A percentile compares a stretch with the other conserved stretches of the same genome.
phyloP scores from a whole-genome alignment of 805 yeast genomes.

The Metschnikowia sp. region DNA sequence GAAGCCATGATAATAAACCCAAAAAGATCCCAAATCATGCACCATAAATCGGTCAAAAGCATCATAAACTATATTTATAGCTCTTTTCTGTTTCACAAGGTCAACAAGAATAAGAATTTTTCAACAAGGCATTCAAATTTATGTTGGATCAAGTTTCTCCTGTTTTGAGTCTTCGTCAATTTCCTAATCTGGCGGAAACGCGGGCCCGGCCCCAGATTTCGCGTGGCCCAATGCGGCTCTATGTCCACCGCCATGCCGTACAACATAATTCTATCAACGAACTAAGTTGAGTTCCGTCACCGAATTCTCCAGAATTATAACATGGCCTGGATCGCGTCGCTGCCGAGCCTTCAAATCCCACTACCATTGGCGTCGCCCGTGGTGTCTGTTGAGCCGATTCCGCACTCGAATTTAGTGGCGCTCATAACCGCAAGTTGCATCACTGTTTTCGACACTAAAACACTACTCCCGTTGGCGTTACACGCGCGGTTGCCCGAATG shows the following conservation, averaged over 20 bases:
- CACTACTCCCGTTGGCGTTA: constrained; percentile 15
- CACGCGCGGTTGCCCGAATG: constrained; percentile 15
- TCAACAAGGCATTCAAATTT: too few species aligned
- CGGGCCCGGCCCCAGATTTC: neutral
- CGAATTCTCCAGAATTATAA: neutral
- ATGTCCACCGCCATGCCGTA: neutral
- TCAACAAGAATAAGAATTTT: too few species aligned
- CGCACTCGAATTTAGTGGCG: constrained; percentile 17
- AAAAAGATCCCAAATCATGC: too few species aligned
- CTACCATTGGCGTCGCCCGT: constrained; percentile 15
- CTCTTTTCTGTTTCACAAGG: too few species aligned
- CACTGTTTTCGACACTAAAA: constrained; percentile 7
- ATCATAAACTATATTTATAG: too few species aligned
- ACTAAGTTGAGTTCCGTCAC: too few species aligned
- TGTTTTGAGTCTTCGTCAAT: neutral
- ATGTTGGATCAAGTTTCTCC: too few species aligned
- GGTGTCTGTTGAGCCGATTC: constrained; percentile 9
- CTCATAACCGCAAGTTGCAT: constrained; percentile 10
- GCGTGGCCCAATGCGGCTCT: neutral
- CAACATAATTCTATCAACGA: too few species aligned
- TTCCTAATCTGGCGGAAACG: neutral
- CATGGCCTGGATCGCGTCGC: constrained; percentile 38
- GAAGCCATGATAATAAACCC: too few species aligned
- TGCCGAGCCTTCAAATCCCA: constrained; percentile 29
- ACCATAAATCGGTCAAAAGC: too few species aligned